A percentile compares a stretch with the other conserved stretches of the same genome.
Evolutionary conservation across 495 filamentous ascomycete species (phyloP).

Genomic region (Astrothelium macrocarpum): DNA sequence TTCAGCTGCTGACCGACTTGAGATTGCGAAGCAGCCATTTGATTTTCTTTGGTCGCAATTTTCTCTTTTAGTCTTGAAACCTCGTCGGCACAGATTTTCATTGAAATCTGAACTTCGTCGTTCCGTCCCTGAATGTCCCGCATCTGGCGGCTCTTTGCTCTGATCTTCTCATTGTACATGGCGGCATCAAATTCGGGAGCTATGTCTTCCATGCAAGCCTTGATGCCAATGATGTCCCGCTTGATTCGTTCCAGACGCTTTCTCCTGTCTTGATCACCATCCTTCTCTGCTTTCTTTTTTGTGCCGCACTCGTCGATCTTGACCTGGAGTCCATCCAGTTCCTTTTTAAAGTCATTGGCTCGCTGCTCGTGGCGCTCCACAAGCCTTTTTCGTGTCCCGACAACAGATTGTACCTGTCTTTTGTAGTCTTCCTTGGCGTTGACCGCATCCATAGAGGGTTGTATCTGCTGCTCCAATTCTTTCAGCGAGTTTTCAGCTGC

Average conservation of each 20-base stretch:
- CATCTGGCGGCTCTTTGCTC: constrained; percentile 38
- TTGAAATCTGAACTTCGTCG: constrained; percentile 10
- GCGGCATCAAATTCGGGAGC: constrained; percentile 45
- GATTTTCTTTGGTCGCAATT: constrained; percentile 20
- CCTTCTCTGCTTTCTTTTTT: constrained; percentile 50
- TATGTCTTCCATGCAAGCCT: constrained; percentile 40
- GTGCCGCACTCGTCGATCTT: constrained; percentile 46
- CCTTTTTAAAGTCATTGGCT: constrained; percentile 41
- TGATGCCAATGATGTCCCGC: constrained; percentile 36
- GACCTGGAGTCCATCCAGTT: constrained; percentile 45
- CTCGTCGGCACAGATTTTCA: neutral
- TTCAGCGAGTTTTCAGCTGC: constrained; percentile 17
- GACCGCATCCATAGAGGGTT: constrained; percentile 47
- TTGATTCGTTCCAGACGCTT: constrained; percentile 39
- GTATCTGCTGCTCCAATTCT: constrained; percentile 47
- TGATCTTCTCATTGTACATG: constrained; percentile 40
- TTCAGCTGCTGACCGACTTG: constrained; percentile 63
- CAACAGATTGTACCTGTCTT: constrained; percentile 38
- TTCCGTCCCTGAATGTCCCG: constrained; percentile 35
- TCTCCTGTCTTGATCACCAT: constrained; percentile 40
- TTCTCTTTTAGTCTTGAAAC: constrained; percentile 16
- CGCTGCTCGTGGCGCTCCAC: constrained; percentile 42
- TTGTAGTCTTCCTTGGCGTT: constrained; percentile 28
- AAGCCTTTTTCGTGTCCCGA: constrained; percentile 41
- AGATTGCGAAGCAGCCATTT: constrained; percentile 51